Conservation (phyloP, 2,329 filamentous ascomycete species). For the Annulohypoxylon truncatum region DNA sequence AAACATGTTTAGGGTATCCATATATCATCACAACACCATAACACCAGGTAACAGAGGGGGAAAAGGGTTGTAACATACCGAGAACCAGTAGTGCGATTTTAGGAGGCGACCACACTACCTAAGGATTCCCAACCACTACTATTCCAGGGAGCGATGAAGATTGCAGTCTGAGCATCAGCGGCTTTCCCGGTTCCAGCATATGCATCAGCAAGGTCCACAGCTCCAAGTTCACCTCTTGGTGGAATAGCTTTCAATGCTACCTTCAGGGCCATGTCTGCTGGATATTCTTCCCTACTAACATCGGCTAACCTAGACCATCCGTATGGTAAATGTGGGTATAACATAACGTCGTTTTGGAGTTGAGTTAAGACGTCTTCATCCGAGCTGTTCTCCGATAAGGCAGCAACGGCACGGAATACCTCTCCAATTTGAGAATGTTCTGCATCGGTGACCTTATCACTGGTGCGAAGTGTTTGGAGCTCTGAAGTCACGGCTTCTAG, state of each 20-base stretch:
- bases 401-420: conserved; percentile 79
- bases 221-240: conserved; percentile 74
- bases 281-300: conserved; percentile 63
- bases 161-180: conserved; percentile 79
- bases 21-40: conserved; percentile 49
- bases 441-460: conserved; percentile 68
- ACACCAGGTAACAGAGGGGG: conserved; percentile 20
- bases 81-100: conserved; percentile 23
- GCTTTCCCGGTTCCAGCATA: conserved; percentile 78
- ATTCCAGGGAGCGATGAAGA: conserved; percentile 86
- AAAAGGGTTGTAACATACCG: conserved; percentile 29
- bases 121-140: conserved; percentile 72
- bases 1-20: conserved; percentile 50
- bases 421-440: conserved; percentile 78
- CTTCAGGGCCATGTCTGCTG: conserved; percentile 81
- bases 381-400: conserved; percentile 61
- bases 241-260: conserved; percentile 82
- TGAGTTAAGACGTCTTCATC: conserved; percentile 69
- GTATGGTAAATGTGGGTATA: conserved; percentile 80
- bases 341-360: conserved; percentile 80
- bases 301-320: conserved; percentile 83
- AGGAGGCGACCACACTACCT: conserved; percentile 52
- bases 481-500: conserved; percentile 84
- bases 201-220: conserved; percentile 76
- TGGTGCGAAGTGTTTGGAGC: conserved; percentile 77